Evolutionary conservation across 768 basidiomycete species (phyloP).

Genomic region (Piloderma croceum): DNA sequence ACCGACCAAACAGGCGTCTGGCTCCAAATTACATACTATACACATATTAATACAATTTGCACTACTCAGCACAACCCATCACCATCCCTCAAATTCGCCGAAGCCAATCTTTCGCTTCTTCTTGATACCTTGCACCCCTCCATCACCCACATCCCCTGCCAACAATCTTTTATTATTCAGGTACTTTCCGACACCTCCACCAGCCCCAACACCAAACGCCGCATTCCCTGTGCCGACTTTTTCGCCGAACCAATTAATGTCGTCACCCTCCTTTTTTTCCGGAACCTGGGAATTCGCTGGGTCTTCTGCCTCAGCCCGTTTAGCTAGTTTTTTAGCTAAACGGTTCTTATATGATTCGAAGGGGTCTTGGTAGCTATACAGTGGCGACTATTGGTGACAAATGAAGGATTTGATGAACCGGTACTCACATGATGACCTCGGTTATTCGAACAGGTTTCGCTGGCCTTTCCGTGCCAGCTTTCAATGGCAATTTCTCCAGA

Average conservation of each 20-base stretch:
- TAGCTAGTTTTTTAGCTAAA: slow-evolving; percentile 69
- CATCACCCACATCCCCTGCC: slow-evolving; percentile 14
- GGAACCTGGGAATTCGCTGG: slow-evolving; percentile 16
- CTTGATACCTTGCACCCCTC: slow-evolving; percentile 32
- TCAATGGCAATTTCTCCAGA: slow-evolving; percentile 74
- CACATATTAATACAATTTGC: too few species aligned
- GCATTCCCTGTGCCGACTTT: slow-evolving; percentile 57
- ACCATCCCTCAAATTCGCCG: slow-evolving; percentile 88
- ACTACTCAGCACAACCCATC: too few species aligned
- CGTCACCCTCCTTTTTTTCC: slow-evolving; percentile 58
- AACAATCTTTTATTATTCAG: slow-evolving; percentile 50
- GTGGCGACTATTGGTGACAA: slow-evolving; percentile 3
- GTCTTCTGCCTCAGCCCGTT: slow-evolving; percentile 25
- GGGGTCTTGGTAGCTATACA: slow-evolving; percentile 80
- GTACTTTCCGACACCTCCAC: slow-evolving; percentile 78
- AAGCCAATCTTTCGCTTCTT: slow-evolving; percentile 86
- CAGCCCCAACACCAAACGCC: slow-evolving; percentile 25
- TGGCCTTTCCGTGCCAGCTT: slow-evolving; percentile 84
- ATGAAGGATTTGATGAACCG: neutral
- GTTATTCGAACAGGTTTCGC: slow-evolving; percentile 81
- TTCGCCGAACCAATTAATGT: slow-evolving; percentile 84
- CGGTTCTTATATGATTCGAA: slow-evolving; percentile 90
- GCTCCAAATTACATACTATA: too few species aligned
- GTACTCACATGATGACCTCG: slow-evolving; percentile 75
- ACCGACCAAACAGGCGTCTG: too few species aligned